Base-by-base conservation (phyloP, 495 filamentous ascomycete species). In the Aspergillus mulundensis region DNA sequence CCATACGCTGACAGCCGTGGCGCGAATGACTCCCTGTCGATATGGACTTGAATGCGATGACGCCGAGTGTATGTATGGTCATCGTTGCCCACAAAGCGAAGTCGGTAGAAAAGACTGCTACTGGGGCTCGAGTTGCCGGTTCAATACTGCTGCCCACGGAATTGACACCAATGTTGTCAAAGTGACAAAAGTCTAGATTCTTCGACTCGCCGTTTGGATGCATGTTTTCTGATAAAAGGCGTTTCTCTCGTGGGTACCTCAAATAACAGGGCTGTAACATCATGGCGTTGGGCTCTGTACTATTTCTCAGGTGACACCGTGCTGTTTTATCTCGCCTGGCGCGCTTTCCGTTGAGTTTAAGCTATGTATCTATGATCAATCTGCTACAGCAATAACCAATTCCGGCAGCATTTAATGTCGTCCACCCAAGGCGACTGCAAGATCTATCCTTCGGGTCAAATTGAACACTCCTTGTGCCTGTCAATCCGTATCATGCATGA, bases 1-100 rank as follows among this genome's bases (percentile, higher is more conserved):
- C 61, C 77, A 80, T 21, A 84, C 83, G 0, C 77, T 96, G 60
- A 79, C 81, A 2, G 83, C 85, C 41, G 79, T 94, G 44, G 84
- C 89, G 20, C 81, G 90, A 32, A 81, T 91, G 75, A 90, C 88
- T 36, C 90, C 89, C 10, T 96, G 91, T 70, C 75, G 78, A 5
- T 83, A 82, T 60, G 88, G 89, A 4, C 79, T 86, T 61, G 80
- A 84, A 16, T 96, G 91, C 65, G 84, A 87, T 32, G 83, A 85
- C 40, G 71, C 82, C 0, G 84, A 88, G 51, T 96, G 91, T 70
- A 92, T 92, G 45, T 95, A 94, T 62, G 90, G 91, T 15, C 91
- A 96, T 65, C 75, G 78, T 50, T 80, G 77, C 50, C 76, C 77
- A 14, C 69, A 77, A 53, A 77, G 73, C 48, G 72, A 76, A 42